phyloP scores from a whole-genome alignment of 2,329 filamentous ascomycete genomes.

The Onygenales sp. region DNA sequence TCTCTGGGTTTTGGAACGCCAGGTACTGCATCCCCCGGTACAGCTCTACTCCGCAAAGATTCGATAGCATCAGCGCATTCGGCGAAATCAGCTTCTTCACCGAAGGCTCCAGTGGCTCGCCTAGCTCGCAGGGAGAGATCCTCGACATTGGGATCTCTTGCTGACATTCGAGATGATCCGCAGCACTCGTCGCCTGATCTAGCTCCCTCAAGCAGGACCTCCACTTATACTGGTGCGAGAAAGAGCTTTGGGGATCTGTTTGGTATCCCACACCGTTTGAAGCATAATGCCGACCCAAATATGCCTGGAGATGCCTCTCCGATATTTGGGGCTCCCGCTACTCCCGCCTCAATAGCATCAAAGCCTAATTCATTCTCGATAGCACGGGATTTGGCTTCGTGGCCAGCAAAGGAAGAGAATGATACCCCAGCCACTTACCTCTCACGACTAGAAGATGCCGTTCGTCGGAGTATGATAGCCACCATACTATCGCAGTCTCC shows the following conservation, averaged over 20 bases:
- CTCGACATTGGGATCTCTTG: slow-evolving; percentile 78
- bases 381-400: slow-evolving; percentile 55
- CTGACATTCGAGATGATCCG: slow-evolving; percentile 62
- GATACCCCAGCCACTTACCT: slow-evolving; percentile 89
- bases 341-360: slow-evolving; percentile 60
- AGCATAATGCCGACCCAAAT: slow-evolving; percentile 69
- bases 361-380: slow-evolving; percentile 79
- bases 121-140: slow-evolving; percentile 64
- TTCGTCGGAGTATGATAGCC: slow-evolving; percentile 74
- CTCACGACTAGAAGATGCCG: slow-evolving; percentile 66
- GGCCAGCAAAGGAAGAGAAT: slow-evolving; percentile 65
- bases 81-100: slow-evolving; percentile 43
- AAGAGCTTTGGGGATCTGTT: slow-evolving; percentile 91
- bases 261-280: slow-evolving; percentile 61
- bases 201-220: slow-evolving; percentile 53
- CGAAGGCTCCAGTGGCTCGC: slow-evolving; percentile 45
- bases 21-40: slow-evolving; percentile 33
- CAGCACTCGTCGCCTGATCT: slow-evolving; percentile 56
- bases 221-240: slow-evolving; percentile 72
- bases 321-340: slow-evolving; percentile 50
- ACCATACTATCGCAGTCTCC: slow-evolving; percentile 76
- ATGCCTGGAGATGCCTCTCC: slow-evolving; percentile 57
- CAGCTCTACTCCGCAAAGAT: slow-evolving; percentile 47
- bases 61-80: slow-evolving; percentile 61
- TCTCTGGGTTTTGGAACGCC: slow-evolving; percentile 41